phyloP scores from a whole-genome alignment of 192 early-diverging fungal species.

The Mortierella alpina region DNA sequence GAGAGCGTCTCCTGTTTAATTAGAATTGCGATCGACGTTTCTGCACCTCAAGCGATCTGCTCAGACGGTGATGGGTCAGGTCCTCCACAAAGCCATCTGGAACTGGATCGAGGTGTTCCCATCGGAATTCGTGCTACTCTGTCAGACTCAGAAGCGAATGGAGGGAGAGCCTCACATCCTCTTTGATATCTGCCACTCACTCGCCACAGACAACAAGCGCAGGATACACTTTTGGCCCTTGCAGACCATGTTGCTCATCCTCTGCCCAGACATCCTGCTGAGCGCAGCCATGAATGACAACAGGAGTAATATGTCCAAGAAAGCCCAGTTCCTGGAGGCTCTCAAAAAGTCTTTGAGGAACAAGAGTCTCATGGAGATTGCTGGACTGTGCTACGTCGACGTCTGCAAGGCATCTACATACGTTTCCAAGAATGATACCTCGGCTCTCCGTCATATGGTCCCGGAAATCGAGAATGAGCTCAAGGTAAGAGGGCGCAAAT shows the following conservation, averaged over 20 bases:
- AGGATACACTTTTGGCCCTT: slow-evolving; percentile 88
- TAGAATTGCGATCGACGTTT: slow-evolving; percentile 65
- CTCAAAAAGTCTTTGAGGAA: slow-evolving; percentile 65
- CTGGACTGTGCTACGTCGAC: slow-evolving; percentile 79
- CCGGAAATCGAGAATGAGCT: slow-evolving; percentile 81
- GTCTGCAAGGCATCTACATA: slow-evolving; percentile 79
- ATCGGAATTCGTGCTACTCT: slow-evolving; percentile 83
- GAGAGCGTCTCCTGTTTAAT: not conserved
- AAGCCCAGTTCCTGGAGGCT: slow-evolving; percentile 64
- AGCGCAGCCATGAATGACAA: slow-evolving; percentile 62
- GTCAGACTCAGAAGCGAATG: slow-evolving; percentile 67
- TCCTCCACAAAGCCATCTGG: slow-evolving; percentile 89
- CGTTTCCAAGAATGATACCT: slow-evolving; percentile 69
- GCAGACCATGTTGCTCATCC: slow-evolving; percentile 83
- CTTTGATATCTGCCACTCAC: slow-evolving; percentile 74
- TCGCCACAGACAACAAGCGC: slow-evolving; percentile 73
- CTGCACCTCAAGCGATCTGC: slow-evolving; percentile 72
- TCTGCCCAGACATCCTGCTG: slow-evolving; percentile 86
- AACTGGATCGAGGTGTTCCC: slow-evolving; percentile 92
- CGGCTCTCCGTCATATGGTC: slow-evolving; percentile 71
- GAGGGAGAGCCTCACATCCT: slow-evolving; percentile 80
- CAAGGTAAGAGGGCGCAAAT: slow-evolving; percentile 50
- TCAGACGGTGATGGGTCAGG: slow-evolving; percentile 79
- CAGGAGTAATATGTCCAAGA: slow-evolving; percentile 46
- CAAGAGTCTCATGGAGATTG: slow-evolving; percentile 71